These are phyloP conservation scores for Leptoxyphium fumago DNA, from an alignment of 2,329 filamentous ascomycete species.

Conservation along the genomic window DNA sequence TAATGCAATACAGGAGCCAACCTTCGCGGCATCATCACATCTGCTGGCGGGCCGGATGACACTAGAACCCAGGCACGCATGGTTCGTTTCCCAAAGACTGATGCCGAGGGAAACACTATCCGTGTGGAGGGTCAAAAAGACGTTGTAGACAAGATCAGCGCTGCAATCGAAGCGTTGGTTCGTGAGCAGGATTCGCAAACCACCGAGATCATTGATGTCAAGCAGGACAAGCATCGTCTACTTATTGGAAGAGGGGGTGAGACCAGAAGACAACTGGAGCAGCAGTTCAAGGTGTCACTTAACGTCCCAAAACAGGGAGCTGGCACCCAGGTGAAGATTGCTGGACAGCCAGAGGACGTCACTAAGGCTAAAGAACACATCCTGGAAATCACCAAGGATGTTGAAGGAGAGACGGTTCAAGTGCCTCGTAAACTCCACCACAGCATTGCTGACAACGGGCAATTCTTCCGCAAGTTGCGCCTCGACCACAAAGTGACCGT, in stretches of 20 bases:
- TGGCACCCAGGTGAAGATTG: conserved; percentile 67
- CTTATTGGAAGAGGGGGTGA: conserved; percentile 89
- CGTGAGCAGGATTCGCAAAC: conserved; percentile 72
- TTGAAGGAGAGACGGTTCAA: conserved; percentile 74
- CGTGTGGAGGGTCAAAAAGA: conserved; percentile 73
- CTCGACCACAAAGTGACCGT: conserved; percentile 80
- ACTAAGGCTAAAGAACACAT: conserved; percentile 81
- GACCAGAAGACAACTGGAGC: conserved; percentile 69
- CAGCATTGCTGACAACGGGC: conserved; percentile 69
- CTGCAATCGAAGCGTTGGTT: conserved; percentile 68
- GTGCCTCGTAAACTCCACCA: conserved; percentile 77
- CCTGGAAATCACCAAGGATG: conserved; percentile 60
- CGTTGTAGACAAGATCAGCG: conserved; percentile 78
- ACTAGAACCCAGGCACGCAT: conserved; percentile 70
- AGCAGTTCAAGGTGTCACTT: conserved; percentile 70
- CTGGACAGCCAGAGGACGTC: conserved; percentile 63
- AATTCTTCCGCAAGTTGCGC: conserved; percentile 81
- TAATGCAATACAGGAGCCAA: conserved; percentile 53
- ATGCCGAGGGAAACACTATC: conserved; percentile 63
- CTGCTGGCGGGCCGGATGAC: conserved; percentile 81
- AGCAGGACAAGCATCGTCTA: conserved; percentile 75
- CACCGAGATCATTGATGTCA: conserved; percentile 64
- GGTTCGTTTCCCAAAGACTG: conserved; percentile 86
- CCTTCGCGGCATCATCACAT: conserved; percentile 71
- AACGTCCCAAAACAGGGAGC: conserved; percentile 71